Evolutionary conservation across 805 yeast genomes (phyloP).

Genomic region (Yarrowia sp.): DNA sequence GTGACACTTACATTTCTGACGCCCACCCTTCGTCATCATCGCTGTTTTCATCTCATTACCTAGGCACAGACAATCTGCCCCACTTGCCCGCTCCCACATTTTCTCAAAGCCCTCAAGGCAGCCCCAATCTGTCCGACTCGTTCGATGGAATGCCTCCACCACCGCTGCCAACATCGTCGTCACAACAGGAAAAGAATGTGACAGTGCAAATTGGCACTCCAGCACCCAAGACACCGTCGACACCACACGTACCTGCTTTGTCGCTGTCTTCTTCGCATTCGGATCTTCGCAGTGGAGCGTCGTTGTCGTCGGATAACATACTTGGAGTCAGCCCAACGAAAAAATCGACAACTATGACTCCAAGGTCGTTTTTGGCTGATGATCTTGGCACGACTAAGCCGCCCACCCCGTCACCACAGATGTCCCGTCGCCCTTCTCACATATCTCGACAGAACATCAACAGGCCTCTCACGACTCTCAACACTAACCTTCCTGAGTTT

Average conservation of each 20-base stretch:
- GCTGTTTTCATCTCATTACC: not conserved
- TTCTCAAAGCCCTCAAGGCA: conserved; percentile 19
- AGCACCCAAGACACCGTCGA: conserved; percentile 1
- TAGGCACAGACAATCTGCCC: not conserved
- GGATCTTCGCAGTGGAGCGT: not conserved
- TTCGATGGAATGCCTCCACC: conserved; percentile 28
- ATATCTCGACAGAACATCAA: conserved; percentile 17
- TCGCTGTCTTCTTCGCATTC: conserved; percentile 11
- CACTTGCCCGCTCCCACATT: conserved; percentile 10
- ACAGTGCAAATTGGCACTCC: conserved; percentile 20
- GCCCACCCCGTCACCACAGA: conserved; percentile 11
- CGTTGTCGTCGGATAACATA: not conserved
- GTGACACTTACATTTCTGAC: not conserved
- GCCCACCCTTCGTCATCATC: not conserved
- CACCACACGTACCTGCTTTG: conserved; percentile 15
- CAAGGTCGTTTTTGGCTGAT: conserved; percentile 8
- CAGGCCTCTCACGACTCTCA: conserved; percentile 13
- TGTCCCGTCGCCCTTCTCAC: conserved; percentile 2
- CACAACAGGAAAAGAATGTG: conserved; percentile 10
- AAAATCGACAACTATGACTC: conserved; percentile 12
- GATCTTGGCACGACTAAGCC: not conserved
- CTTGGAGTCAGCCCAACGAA: conserved; percentile 18
- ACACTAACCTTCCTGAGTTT: conserved; percentile 20
- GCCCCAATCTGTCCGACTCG: conserved; percentile 16
- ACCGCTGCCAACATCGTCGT: not conserved